These are phyloP conservation scores for Talaromyces sp. DNA, from an alignment of 2,329 filamentous ascomycete genomes.

Conservation along the genomic window DNA sequence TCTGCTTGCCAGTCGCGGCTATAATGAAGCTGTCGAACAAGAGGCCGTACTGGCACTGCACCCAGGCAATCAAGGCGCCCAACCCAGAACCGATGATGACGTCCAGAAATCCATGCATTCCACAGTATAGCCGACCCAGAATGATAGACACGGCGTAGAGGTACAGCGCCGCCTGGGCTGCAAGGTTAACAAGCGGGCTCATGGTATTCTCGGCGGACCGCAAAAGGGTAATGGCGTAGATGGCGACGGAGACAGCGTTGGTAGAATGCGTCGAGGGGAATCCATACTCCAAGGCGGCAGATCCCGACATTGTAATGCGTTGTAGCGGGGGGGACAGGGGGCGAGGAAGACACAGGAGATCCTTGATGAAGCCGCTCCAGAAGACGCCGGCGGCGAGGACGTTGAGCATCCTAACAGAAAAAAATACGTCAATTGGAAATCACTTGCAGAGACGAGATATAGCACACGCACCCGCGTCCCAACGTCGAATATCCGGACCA, in stretches of 20 bases:
- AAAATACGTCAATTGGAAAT: not conserved
- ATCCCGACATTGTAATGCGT: slow-evolving; percentile 95
- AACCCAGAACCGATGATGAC: slow-evolving; percentile 75
- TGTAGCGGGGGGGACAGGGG: slow-evolving; percentile 88
- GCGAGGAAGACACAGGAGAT: slow-evolving; percentile 84
- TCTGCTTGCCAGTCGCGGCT: slow-evolving; percentile 58
- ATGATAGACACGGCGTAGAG: slow-evolving; percentile 87
- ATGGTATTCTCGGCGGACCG: slow-evolving; percentile 60
- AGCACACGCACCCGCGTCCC: slow-evolving; percentile 73
- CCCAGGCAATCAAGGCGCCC: slow-evolving; percentile 59
- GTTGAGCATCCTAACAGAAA: slow-evolving; percentile 50
- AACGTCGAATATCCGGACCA: slow-evolving; percentile 88
- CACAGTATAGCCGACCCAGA: slow-evolving; percentile 87
- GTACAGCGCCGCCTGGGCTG: slow-evolving; percentile 66
- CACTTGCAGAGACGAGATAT: not conserved
- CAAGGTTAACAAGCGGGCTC: slow-evolving; percentile 52
- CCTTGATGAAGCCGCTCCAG: slow-evolving; percentile 89
- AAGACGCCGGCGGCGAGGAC: slow-evolving; percentile 75
- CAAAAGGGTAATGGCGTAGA: slow-evolving; percentile 73
- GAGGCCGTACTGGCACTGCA: slow-evolving; percentile 52
- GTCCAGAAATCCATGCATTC: slow-evolving; percentile 97
- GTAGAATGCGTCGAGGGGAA: slow-evolving; percentile 97
- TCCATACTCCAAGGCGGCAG: slow-evolving; percentile 89
- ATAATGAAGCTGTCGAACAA: slow-evolving; percentile 67
- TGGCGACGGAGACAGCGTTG: slow-evolving; percentile 89